These are phyloP conservation scores for Hymenoscyphus repandus DNA, from an alignment of 2,329 filamentous ascomycete species.

Conservation along the genomic window DNA sequence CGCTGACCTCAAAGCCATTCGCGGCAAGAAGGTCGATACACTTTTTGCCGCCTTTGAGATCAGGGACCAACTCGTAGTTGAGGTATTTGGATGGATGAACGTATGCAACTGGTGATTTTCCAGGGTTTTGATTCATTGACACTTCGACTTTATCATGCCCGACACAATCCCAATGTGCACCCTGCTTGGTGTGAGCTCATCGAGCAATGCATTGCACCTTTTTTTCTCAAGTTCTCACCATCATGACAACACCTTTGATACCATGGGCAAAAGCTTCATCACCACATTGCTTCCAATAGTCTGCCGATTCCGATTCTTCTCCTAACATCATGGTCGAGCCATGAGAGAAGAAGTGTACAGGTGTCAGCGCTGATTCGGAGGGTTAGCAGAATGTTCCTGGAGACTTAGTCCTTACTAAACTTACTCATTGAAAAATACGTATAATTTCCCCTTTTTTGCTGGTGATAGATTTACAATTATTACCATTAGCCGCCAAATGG, in stretches of 20 bases:
- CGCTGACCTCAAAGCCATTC: constrained; percentile 48
- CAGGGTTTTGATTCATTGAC: constrained; percentile 52
- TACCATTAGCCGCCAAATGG: too few relatives aligned
- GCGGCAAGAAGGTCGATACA: constrained; percentile 45
- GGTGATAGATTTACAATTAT: too few relatives aligned
- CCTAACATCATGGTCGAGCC: constrained; percentile 69
- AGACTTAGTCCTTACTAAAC: too few relatives aligned
- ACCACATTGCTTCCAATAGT: constrained; percentile 62
- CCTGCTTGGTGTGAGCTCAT: too few relatives aligned
- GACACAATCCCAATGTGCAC: constrained; percentile 60
- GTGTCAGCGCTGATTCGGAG: too few relatives aligned
- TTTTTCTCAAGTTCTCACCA: constrained; percentile 41
- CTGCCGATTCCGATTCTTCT: constrained; percentile 54
- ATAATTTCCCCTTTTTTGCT: too few relatives aligned
- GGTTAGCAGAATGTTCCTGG: too few relatives aligned
- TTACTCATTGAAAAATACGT: too few relatives aligned
- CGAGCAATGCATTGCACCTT: too few relatives aligned
- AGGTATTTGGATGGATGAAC: constrained; percentile 61
- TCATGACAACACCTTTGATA: constrained; percentile 60
- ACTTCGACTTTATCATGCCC: constrained; percentile 55
- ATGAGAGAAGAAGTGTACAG: constrained; percentile 51
- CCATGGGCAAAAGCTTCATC: constrained; percentile 54
- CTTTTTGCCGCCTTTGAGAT: constrained; percentile 46
- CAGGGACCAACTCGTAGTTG: constrained; percentile 55
- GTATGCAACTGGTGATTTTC: constrained; percentile 60